phyloP scores from a whole-genome alignment of 768 basidiomycete species.

The Sarcomyxa edulis region DNA sequence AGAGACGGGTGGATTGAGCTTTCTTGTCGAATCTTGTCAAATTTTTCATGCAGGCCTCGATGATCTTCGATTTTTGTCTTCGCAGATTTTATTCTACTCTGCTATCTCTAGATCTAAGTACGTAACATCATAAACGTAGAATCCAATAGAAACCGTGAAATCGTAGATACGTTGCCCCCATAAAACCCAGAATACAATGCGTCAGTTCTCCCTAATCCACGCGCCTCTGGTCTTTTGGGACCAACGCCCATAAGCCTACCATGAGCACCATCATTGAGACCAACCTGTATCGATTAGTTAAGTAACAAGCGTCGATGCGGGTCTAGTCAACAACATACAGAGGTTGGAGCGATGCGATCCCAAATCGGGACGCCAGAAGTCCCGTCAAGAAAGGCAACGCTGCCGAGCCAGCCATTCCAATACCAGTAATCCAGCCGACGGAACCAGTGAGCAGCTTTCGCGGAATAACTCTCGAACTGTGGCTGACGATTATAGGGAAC shows the following conservation, averaged over 20 bases:
- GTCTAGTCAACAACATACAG: slow-evolving; percentile 27
- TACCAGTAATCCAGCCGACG: slow-evolving; percentile 49
- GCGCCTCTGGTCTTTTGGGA: slow-evolving; percentile 22
- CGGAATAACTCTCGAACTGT: slow-evolving; percentile 34
- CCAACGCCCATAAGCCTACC: slow-evolving; percentile 34
- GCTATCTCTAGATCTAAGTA: no score
- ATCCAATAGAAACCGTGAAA: no score
- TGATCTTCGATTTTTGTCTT: no score
- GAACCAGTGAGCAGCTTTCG: slow-evolving; percentile 27
- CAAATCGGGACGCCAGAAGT: slow-evolving; percentile 31
- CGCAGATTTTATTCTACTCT: no score
- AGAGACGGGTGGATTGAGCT: slow-evolving; percentile 13
- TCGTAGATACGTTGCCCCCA: no score
- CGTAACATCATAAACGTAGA: no score
- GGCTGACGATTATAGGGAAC: slow-evolving; percentile 38
- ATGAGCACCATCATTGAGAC: slow-evolving; percentile 39
- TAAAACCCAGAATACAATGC: no score
- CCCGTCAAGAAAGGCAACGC: slow-evolving; percentile 48
- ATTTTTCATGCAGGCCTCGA: no score
- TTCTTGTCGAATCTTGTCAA: no score
- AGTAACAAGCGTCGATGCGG: neutral
- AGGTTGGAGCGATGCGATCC: slow-evolving; percentile 42
- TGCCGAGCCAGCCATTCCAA: slow-evolving; percentile 47
- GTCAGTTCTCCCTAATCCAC: no score
- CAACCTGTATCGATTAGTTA: slow-evolving; percentile 12